A percentile compares a stretch with the other conserved stretches of the same genome.
phyloP scores from a whole-genome alignment of 371 early-diverging fungal genomes.

The Smittium culicis region DNA sequence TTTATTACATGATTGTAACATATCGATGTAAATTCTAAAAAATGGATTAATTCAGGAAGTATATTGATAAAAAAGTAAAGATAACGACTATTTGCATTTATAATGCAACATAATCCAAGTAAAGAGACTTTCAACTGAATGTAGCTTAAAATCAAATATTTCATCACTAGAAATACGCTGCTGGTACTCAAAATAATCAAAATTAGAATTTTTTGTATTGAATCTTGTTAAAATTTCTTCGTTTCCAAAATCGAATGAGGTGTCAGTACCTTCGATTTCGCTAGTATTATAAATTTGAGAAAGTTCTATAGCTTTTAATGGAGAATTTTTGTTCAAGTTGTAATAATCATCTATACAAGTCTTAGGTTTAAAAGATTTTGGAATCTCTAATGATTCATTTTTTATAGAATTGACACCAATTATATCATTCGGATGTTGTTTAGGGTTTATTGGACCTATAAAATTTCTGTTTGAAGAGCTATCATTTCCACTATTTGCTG shows the following conservation, averaged over 20 bases:
- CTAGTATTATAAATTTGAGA: not conserved
- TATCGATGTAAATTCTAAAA: too few relatives aligned
- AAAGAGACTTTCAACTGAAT: not conserved
- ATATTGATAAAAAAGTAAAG: too few relatives aligned
- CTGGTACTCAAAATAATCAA: not conserved
- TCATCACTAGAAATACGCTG: not conserved
- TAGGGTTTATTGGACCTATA: not conserved
- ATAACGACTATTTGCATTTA: not conserved
- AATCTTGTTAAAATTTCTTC: not conserved
- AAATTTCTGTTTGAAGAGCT: not conserved
- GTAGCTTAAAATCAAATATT: not conserved
- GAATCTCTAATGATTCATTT: not conserved
- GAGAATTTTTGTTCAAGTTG: not conserved
- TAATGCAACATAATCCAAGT: not conserved
- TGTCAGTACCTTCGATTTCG: not conserved
- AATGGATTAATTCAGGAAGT: too few relatives aligned
- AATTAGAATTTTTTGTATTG: not conserved
- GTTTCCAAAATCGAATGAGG: not conserved
- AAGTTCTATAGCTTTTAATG: not conserved
- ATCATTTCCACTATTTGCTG: not conserved
- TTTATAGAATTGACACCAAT: not conserved
- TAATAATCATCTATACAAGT: not conserved
- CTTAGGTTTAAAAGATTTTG: not conserved
- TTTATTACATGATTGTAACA: too few relatives aligned
- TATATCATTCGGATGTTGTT: not conserved